Conservation (phyloP, 257 asterid species). For the Penstemon eatonii region DNA sequence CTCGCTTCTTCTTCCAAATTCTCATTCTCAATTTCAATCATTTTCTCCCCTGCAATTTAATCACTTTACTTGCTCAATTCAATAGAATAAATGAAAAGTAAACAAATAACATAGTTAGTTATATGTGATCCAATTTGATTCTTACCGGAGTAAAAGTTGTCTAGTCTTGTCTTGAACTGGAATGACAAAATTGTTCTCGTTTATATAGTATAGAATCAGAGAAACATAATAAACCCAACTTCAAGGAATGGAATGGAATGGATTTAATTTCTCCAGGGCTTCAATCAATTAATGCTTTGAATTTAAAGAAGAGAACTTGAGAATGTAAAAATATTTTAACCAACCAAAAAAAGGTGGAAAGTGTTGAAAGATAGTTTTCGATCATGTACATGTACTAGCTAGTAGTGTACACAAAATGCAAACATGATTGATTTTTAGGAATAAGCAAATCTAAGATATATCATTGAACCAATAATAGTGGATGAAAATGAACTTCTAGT, state of each 20-base stretch:
- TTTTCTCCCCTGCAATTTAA: constrained; percentile 28
- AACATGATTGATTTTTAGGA: not conserved
- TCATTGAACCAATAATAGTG: constrained; percentile 3
- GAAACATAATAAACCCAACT: no score
- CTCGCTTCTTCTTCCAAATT: constrained; percentile 15
- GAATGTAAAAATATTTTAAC: not conserved
- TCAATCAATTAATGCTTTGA: not conserved
- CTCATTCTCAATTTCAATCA: constrained; percentile 33
- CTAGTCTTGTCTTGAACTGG: no score
- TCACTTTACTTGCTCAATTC: constrained; percentile 25
- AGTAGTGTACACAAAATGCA: constrained; percentile 34
- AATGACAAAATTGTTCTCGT: no score
- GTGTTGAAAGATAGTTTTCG: not conserved
- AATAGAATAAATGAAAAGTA: not conserved
- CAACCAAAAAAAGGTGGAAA: not conserved
- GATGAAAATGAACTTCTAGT: constrained; percentile 17
- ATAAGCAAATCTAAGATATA: constrained; percentile 21
- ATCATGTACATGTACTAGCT: constrained; percentile 24
- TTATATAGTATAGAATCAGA: no score
- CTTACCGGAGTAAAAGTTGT: not conserved
- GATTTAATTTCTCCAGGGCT: no score
- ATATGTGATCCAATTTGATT: no score
- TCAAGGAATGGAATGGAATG: no score
- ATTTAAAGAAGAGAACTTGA: constrained; percentile 24
- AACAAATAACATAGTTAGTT: not conserved